Base-by-base conservation (phyloP, 768 basidiomycete species). In the Rhizopogon vesiculosus region DNA sequence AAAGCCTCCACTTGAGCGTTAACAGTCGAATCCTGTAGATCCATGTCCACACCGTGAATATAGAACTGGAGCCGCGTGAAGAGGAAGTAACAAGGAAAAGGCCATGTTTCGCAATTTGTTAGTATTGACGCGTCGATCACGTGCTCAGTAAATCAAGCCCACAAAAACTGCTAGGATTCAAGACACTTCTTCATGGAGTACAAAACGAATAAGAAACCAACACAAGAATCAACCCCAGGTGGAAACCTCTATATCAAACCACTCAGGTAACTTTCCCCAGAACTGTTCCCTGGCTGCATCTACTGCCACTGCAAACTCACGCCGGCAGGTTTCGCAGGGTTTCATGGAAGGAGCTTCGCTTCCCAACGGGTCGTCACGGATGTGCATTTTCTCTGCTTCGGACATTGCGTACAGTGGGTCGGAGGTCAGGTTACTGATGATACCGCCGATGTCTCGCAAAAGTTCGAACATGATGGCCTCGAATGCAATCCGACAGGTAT, bases 381-480 rank as follows among this genome's bases (percentile, higher is more conserved):
- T 78, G 62, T 85, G 85, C 84, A 89, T 86, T 43, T 81, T 64
- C 58, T 85, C 78, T 46, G 84, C 79, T 58, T 87, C 83, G 65
- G 81, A 72, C 61, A 89, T 86, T 7, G 86, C 83, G 60, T 85
- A 87, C 29, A 90, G 70, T 1, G 87, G 86, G 58, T 90, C 87
- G 5, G 82, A 83, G 61, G 78, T 84, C 44, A 85, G 80, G 59
- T 85, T 81, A 56, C 77, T 79, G 18, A 84, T 74, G 54, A 85
- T 77, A 10, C 86, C 86, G 66, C 87, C 87, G 59, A 86, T 79
- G 61, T 89, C 87, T 48, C 85, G 80, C 54, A 90, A 76, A 45
- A 90, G 79, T 61, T 89, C 84, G 64, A 88, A 89, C 4, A 86
- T 86, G 58, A 87, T 82, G 10, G 80, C 78, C 64, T 89, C 89